Base-by-base conservation (phyloP, 306 rosid species). In the Begonia fuchsioides region DNA sequence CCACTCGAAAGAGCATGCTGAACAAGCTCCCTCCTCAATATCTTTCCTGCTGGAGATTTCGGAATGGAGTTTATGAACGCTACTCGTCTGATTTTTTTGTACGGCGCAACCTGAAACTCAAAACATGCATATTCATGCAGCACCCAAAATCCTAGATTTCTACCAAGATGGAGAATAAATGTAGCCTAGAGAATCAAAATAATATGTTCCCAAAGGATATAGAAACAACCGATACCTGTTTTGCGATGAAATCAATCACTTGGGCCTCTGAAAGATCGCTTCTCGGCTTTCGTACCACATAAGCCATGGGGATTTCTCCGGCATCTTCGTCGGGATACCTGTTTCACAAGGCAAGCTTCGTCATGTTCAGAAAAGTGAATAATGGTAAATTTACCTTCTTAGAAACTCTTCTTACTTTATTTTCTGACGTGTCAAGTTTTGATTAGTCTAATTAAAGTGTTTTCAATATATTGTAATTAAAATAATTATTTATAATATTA, bases 261-360 rank as follows among this genome's bases (percentile, higher is more conserved):
- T 59, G 64, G 52, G 67, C 69, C 0, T 52, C 41, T 1, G 82
- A 68, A 48, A 81, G 74, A 48, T 14, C 15, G 44, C 94, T 79
- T 67, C 83, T 81, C 32, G 58, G 68, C 64, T 65, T 79, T 67
- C 60, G 76, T 14, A 90, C 81, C 55, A 90, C 84, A 63, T 76
- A 90, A 9, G 94, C 97, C 54, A 84, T 82, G 12, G 97, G 94
- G 3, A 76, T 62, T 62, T 84, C 92, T 54, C 97, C 97, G 43
- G 32, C 44, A 62, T 74, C 82, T 64, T 84, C 74, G 57, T 84
- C 76, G 39, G n/a, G n/a, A n/a, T n/a, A n/a, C n/a, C n/a, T n/a
- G n/a, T n/a, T n/a, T n/a, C n/a, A n/a, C n/a, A n/a, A n/a, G n/a
- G n/a, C n/a, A n/a, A n/a, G n/a, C n/a, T n/a, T n/a, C n/a, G n/a